Percentiles rank a stretch among this genome's conserved stretches.
Conservation (phyloP, 2,329 filamentous ascomycete genomes). For the Hymenoscyphus occultus region DNA sequence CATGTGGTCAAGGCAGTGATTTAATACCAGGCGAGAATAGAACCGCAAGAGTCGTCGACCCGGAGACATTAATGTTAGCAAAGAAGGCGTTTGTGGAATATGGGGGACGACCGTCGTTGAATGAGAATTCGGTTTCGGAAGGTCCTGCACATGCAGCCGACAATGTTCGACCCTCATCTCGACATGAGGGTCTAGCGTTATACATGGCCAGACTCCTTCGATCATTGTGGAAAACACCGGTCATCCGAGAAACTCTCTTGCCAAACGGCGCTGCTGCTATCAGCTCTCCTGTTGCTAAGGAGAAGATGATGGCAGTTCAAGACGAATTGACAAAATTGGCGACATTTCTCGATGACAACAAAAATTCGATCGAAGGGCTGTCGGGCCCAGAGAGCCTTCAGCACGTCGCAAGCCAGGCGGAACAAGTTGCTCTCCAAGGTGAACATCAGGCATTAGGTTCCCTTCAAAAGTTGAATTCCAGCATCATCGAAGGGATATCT, state of each 20-base stretch:
- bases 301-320: constrained; percentile 74
- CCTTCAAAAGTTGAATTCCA: constrained; percentile 78
- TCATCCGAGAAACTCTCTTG: constrained; percentile 56
- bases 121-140: constrained; percentile 68
- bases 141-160: constrained; percentile 67
- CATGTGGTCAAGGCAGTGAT: constrained; percentile 89
- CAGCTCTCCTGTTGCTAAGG: constrained; percentile 60
- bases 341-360: constrained; percentile 83
- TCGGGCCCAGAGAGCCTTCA: constrained; percentile 87
- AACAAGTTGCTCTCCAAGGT: constrained; percentile 87
- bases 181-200: constrained; percentile 82
- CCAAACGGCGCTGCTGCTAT: constrained; percentile 59
- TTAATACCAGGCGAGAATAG: constrained; percentile 66
- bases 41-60: constrained; percentile 70
- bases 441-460: constrained; percentile 92
- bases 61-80: constrained; percentile 80
- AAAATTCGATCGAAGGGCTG: constrained; percentile 86
- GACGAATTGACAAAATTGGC: constrained; percentile 75
- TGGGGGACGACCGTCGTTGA: constrained; percentile 81
- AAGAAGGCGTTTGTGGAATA: constrained; percentile 87
- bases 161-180: constrained; percentile 79
- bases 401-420: constrained; percentile 74
- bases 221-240: constrained; percentile 78
- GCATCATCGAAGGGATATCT: constrained; percentile 93
- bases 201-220: constrained; percentile 88